Evolutionary conservation across 306 rosid genomes (phyloP).

Genomic region (Albizia julibrissin): DNA sequence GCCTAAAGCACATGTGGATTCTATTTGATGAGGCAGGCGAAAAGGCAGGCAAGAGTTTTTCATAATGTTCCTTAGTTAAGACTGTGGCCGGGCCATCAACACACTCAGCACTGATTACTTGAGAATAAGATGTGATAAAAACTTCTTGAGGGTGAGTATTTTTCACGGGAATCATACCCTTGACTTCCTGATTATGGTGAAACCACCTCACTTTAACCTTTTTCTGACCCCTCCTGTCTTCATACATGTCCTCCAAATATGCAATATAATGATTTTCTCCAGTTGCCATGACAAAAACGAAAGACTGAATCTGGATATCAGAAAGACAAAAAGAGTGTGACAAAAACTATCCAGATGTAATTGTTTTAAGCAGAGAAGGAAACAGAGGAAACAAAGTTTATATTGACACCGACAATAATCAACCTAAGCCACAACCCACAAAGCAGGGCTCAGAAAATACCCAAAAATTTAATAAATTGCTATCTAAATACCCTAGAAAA

Average conservation of each 20-base stretch:
- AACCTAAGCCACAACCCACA: neutral
- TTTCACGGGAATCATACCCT: constrained; percentile 65
- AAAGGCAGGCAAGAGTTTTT: constrained; percentile 62
- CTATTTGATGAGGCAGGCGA: constrained; percentile 61
- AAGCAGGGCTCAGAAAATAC: neutral
- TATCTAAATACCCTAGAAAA: neutral
- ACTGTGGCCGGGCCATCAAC: constrained; percentile 92
- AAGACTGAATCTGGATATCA: constrained; percentile 78
- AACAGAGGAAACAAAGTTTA: neutral
- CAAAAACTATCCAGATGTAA: constrained; percentile 1
- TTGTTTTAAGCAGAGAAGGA: neutral
- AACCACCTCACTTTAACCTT: constrained; percentile 98
- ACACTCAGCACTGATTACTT: constrained; percentile 96
- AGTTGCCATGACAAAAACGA: constrained; percentile 96
- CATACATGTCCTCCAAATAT: constrained; percentile 95
- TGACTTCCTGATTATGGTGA: constrained; percentile 94
- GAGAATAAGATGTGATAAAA: constrained; percentile 87
- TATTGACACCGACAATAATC: neutral
- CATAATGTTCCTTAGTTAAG: constrained; percentile 81
- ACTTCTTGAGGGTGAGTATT: constrained; percentile 94
- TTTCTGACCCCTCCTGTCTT: constrained; percentile 91
- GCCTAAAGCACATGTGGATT: constrained; percentile 84
- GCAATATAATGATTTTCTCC: constrained; percentile 88
- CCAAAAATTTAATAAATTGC: neutral
- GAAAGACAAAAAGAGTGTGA: constrained; percentile 28